These are phyloP conservation scores for Eutrema japonicum DNA, from an alignment of 345 rosid genomes.

Conservation along the genomic window DNA sequence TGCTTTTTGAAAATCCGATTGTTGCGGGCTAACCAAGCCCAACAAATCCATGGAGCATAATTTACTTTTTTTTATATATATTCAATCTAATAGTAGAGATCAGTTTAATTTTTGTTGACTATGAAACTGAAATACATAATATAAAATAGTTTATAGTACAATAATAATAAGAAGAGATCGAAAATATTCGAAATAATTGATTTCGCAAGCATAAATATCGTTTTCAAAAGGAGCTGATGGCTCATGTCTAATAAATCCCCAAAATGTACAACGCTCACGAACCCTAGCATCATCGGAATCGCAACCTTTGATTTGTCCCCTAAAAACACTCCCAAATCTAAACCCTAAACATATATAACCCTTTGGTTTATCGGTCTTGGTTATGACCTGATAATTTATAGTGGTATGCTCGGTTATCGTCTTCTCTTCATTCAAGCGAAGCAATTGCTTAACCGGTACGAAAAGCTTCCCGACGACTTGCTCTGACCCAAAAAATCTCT, in stretches of 20 bases:
- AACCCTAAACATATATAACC: constrained; percentile 39
- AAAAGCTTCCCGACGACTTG: constrained; percentile 36
- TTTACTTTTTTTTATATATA: too few species aligned
- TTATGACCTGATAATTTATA: constrained; percentile 33
- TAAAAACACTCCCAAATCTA: constrained; percentile 33
- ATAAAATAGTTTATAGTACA: too few species aligned
- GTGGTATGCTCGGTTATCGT: constrained; percentile 27
- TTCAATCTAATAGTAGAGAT: too few species aligned
- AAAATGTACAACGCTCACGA: constrained; percentile 28
- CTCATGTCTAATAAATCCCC: constrained; percentile 33
- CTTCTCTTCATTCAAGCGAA: constrained; percentile 32
- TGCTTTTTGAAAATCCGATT: too few species aligned
- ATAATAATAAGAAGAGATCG: too few species aligned
- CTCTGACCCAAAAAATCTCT: constrained; percentile 26
- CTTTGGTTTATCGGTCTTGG: constrained; percentile 36
- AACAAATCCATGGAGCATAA: too few species aligned
- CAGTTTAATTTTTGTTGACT: too few species aligned
- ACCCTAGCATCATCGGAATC: constrained; percentile 12
- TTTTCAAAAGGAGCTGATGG: constrained; percentile 43
- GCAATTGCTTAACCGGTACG: constrained; percentile 35
- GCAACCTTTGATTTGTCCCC: constrained; percentile 16
- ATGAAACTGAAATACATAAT: too few species aligned
- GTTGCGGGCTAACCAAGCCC: too few species aligned
- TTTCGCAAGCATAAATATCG: constrained; percentile 30
- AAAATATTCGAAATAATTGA: not conserved